phyloP scores from a whole-genome alignment of 495 filamentous ascomycete genomes.

The Hypoxylon rickii region DNA sequence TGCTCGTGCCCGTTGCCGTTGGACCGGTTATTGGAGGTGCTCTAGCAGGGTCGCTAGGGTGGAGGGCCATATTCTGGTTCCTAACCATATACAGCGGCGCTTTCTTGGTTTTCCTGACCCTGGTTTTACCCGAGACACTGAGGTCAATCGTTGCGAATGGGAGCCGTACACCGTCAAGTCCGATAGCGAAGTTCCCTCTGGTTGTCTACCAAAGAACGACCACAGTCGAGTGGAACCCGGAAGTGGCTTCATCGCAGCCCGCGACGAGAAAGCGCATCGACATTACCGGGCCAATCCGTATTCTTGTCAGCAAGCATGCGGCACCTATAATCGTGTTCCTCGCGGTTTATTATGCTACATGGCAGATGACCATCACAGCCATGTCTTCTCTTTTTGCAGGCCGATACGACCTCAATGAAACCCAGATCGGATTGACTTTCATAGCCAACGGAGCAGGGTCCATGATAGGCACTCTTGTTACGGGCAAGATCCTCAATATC shows the following conservation, averaged over 20 bases:
- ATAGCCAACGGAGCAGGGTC: conserved; percentile 57
- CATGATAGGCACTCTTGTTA: conserved; percentile 54
- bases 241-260: conserved; percentile 18
- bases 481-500: conserved; percentile 49
- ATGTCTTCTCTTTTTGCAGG: conserved; percentile 56
- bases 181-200: conserved; percentile 43
- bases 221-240: conserved; percentile 22
- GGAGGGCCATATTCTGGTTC: conserved; percentile 64
- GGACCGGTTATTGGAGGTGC: conserved; percentile 62
- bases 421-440: conserved; percentile 56
- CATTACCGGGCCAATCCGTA: conserved; percentile 49
- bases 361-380: conserved; percentile 62
- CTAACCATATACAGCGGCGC: conserved; percentile 53
- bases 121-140: conserved; percentile 60
- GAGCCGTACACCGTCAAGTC: conserved; percentile 33
- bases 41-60: conserved; percentile 56
- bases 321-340: conserved; percentile 55
- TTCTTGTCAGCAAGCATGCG: conserved; percentile 49
- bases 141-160: conserved; percentile 60
- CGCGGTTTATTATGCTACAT: conserved; percentile 57
- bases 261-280: conserved; percentile 42
- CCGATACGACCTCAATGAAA: conserved; percentile 49
- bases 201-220: conserved; percentile 40
- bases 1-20: conserved; percentile 53
- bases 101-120: conserved; percentile 47